Base-by-base conservation (phyloP, 345 rosid species). In the Nephelium lappaceum region DNA sequence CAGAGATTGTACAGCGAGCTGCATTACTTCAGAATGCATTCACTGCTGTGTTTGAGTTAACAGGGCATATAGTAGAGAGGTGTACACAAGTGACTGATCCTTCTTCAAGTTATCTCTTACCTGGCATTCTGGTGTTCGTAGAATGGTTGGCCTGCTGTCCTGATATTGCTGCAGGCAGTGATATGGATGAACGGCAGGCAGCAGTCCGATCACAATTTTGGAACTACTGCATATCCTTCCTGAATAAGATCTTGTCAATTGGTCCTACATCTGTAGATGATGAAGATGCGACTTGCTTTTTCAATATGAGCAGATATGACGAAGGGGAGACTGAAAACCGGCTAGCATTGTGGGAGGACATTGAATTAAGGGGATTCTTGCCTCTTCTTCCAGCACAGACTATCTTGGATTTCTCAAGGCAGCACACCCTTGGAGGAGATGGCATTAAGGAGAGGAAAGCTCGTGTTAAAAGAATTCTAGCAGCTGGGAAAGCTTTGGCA, bases 121-220 rank as follows among this genome's bases (percentile, higher is more conserved):
- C 99, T 74, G 93, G 98, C 45, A 83, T 93, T 77, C 81, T 96
- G 60, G 93, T 96, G 67, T 93, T 93, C 82, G 83, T 94, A 71
- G 99, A 96, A 82, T 96, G 99, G 98, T 80, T 94, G 86, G 98
- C 98, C 57, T 94, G 94, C 78, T 91, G 76, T 82, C 95, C 98
- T 45, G 98, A 93, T 77, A 66, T 91, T 78, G 95, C 93, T 57
- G 60, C 85, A 9, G 92, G 89, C 67, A 86, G 82, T 73, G 95
- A 92, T 76, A 77, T 79, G 69, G 98, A 93, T 84, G 97, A 92
- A 85, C 89, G 81, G 69, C 98, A 90, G 85, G 81, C 81, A 25
- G 74, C 85, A 72, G 90, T 81, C 63, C 88, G 95, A 81, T 84
- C 86, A 64, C 84, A 74, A 7, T 94, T 94, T 83, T 96, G 98